These are phyloP conservation scores for Lipomyces oligophaga DNA, from an alignment of 805 yeast species.

Conservation along the genomic window DNA sequence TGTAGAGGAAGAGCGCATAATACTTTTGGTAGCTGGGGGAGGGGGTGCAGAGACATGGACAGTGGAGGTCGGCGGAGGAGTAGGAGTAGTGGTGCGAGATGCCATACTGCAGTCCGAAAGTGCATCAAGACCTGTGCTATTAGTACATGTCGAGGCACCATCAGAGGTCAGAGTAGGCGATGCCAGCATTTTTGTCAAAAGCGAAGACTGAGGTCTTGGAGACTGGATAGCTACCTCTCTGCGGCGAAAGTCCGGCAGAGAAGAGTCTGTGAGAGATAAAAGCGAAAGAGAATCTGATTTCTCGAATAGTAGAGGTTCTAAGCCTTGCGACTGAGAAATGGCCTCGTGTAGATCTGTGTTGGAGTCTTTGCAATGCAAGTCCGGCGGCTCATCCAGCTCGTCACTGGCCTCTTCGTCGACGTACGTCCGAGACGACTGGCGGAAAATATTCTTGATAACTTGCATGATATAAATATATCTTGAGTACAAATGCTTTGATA, in stretches of 20 bases:
- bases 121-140: conserved; percentile 4
- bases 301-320: not conserved
- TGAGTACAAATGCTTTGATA: too few species aligned
- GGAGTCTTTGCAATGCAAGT: not conserved
- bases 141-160: conserved; percentile 2
- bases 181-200: conserved; percentile 23
- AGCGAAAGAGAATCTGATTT: not conserved
- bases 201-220: conserved; percentile 20
- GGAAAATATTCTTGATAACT: conserved; percentile 8
- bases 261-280: not conserved
- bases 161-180: conserved; percentile 20
- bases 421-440: conserved; percentile 1
- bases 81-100: conserved; percentile 26
- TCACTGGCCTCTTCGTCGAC: conserved; percentile 13
- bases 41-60: not conserved
- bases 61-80: conserved; percentile 19
- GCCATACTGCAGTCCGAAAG: conserved; percentile 19
- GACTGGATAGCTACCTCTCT: conserved; percentile 7
- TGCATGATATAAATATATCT: conserved; percentile 2
- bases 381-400: conserved; percentile 24
- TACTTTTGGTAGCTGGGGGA: conserved; percentile 1
- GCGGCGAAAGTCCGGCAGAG: conserved; percentile 1
- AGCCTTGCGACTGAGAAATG: not conserved
- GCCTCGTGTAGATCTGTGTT: not conserved
- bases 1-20: conserved; percentile 3